Percentiles rank a stretch among this genome's conserved stretches.
These are phyloP conservation scores for Lentinula sp. DNA, from an alignment of 768 basidiomycete genomes.

Conservation along the genomic window DNA sequence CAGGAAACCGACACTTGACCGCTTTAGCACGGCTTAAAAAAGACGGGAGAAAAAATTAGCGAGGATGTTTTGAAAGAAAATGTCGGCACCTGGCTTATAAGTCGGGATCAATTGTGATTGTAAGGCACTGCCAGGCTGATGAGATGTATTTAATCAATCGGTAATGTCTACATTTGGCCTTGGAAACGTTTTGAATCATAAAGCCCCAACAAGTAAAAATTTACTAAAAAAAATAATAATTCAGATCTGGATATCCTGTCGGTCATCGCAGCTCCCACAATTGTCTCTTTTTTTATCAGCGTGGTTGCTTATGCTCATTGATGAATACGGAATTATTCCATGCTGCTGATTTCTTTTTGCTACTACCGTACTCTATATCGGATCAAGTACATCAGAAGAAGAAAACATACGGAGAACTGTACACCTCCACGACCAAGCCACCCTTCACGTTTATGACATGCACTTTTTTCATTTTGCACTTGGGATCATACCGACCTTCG, in stretches of 20 bases:
- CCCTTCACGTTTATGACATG: neutral
- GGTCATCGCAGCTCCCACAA: conserved; percentile 3
- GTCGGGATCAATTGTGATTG: conserved; percentile 1
- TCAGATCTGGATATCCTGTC: conserved; percentile 2
- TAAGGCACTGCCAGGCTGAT: conserved; percentile 3
- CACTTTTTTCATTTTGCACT: neutral
- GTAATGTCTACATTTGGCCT: neutral
- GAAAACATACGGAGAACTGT: conserved; percentile 3
- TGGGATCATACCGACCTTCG: neutral
- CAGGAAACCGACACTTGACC: conserved; percentile 7
- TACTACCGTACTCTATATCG: neutral
- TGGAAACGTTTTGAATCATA: neutral
- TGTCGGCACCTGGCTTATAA: conserved; percentile 2
- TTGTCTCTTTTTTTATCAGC: neutral
- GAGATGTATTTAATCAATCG: conserved; percentile 5
- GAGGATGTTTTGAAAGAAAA: conserved; percentile 6
- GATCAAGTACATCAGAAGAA: conserved; percentile 6
- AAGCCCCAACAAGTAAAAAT: neutral
- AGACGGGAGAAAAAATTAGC: conserved; percentile 11
- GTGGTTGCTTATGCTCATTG: neutral
- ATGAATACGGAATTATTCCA: conserved; percentile 1
- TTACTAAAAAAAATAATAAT: neutral
- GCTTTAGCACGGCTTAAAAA: conserved; percentile 2
- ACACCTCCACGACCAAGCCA: conserved; percentile 3
- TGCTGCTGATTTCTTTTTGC: neutral